Evolutionary conservation across 2,329 filamentous ascomycete genomes (phyloP).

Genomic region (Aspergillus udagawae): DNA sequence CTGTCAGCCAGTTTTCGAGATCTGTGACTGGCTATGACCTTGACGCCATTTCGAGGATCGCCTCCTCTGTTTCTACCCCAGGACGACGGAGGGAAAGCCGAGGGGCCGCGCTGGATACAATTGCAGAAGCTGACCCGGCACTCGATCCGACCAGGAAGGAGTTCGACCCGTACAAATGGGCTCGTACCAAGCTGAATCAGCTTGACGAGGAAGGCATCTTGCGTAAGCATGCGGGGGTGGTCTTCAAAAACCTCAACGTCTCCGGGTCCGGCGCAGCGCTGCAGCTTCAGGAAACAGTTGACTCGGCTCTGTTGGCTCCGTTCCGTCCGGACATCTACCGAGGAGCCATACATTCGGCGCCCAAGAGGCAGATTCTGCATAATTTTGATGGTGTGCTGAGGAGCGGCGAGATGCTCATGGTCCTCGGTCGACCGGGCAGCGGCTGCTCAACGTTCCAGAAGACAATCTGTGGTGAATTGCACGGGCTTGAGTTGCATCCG

Average conservation of each 20-base stretch:
- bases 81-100: too few species aligned
- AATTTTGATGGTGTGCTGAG: slow-evolving; percentile 52
- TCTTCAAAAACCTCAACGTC: slow-evolving; percentile 63
- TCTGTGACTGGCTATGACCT: too few species aligned
- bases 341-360: slow-evolving; percentile 38
- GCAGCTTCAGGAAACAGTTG: slow-evolving; percentile 66
- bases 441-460: slow-evolving; percentile 79
- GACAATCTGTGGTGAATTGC: slow-evolving; percentile 74
- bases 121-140: slow-evolving; percentile 36
- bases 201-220: slow-evolving; percentile 55
- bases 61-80: too few species aligned
- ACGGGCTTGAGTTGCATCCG: slow-evolving; percentile 69
- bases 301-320: slow-evolving; percentile 55
- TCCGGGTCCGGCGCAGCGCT: slow-evolving; percentile 64
- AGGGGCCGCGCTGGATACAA: too few species aligned
- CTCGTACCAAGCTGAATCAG: slow-evolving; percentile 46
- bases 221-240: slow-evolving; percentile 54
- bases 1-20: too few species aligned
- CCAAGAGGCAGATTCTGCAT: slow-evolving; percentile 53
- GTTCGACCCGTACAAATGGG: slow-evolving; percentile 54
- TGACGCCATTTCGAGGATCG: too few species aligned
- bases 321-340: slow-evolving; percentile 55
- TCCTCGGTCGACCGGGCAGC: slow-evolving; percentile 38
- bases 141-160: slow-evolving; percentile 51
- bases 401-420: slow-evolving; percentile 45